Conservation (phyloP, 2,329 filamentous ascomycete species). For the Chaetomium globosum region DNA sequence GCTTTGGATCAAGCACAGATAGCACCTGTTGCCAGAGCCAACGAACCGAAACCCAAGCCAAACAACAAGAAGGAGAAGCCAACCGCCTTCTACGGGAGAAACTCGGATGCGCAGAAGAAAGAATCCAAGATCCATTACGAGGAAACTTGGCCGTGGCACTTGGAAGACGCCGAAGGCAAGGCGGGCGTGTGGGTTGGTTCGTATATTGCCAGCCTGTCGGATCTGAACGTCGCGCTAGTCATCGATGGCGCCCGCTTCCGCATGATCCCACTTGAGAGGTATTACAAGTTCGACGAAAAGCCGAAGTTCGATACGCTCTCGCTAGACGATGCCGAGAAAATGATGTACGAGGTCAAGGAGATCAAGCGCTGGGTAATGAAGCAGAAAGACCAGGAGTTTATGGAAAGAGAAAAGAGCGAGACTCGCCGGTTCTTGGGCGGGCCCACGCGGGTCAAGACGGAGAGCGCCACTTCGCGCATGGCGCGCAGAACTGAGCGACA, state of each 20-base stretch:
- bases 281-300: slow-evolving; percentile 85
- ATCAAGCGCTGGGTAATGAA: slow-evolving; percentile 80
- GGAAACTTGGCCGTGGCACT: slow-evolving; percentile 92
- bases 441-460: slow-evolving; percentile 65
- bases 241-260: slow-evolving; percentile 71
- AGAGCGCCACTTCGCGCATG: slow-evolving; percentile 65
- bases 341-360: slow-evolving; percentile 77
- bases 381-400: slow-evolving; percentile 61
- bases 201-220: slow-evolving; percentile 86
- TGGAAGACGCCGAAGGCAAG: slow-evolving; percentile 95
- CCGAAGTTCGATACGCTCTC: slow-evolving; percentile 76
- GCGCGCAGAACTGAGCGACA: slow-evolving; percentile 65
- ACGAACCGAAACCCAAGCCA: slow-evolving; percentile 58
- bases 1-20: slow-evolving; percentile 91
- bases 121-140: slow-evolving; percentile 78
- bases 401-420: slow-evolving; percentile 63
- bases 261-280: slow-evolving; percentile 92
- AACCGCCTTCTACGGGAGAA: slow-evolving; percentile 80
- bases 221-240: slow-evolving; percentile 78
- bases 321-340: slow-evolving; percentile 81
- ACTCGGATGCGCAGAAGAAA: slow-evolving; percentile 77
- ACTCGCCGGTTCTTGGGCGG: slow-evolving; percentile 56
- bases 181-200: slow-evolving; percentile 84
- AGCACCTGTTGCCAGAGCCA: slow-evolving; percentile 72
- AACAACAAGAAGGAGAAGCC: slow-evolving; percentile 76